Conservation (phyloP, 345 rosid species). For the Salix udensis region DNA sequence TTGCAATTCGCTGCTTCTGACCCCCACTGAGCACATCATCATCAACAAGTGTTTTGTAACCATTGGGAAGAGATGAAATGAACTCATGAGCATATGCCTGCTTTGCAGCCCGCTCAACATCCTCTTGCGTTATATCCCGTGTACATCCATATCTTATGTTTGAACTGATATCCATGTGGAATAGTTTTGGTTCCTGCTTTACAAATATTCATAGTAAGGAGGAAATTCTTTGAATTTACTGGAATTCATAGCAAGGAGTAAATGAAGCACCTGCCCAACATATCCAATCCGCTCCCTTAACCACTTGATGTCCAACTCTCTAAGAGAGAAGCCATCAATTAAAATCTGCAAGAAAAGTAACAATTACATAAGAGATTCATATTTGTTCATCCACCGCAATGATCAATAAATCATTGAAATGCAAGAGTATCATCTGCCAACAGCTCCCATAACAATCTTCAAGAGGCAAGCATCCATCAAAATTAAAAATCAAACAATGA, state of each 20-base stretch:
- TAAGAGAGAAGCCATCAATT: slow-evolving; percentile 71
- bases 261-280: slow-evolving; percentile 77
- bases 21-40: slow-evolving; percentile 98
- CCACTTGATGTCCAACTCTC: slow-evolving; percentile 85
- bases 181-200: slow-evolving; percentile 89
- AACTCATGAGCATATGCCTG: slow-evolving; percentile 92
- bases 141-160: slow-evolving; percentile 86
- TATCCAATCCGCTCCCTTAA: slow-evolving; percentile 79
- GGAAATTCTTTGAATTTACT: slow-evolving; percentile 1
- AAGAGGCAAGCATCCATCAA: too few species aligned
- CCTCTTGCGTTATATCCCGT: slow-evolving; percentile 57
- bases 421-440: neutral
- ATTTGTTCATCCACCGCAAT: neutral
- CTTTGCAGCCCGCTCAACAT: slow-evolving; percentile 85
- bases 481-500: too few species aligned
- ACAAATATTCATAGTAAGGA: slow-evolving; percentile 11
- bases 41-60: slow-evolving; percentile 79
- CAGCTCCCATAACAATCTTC: neutral
- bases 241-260: neutral
- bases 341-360: slow-evolving; percentile 51
- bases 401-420: neutral
- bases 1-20: slow-evolving; percentile 96
- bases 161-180: slow-evolving; percentile 81
- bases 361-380: neutral
- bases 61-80: slow-evolving; percentile 76